phyloP scores from a whole-genome alignment of 805 yeast genomes.

The Cyberlindnera amylophila region DNA sequence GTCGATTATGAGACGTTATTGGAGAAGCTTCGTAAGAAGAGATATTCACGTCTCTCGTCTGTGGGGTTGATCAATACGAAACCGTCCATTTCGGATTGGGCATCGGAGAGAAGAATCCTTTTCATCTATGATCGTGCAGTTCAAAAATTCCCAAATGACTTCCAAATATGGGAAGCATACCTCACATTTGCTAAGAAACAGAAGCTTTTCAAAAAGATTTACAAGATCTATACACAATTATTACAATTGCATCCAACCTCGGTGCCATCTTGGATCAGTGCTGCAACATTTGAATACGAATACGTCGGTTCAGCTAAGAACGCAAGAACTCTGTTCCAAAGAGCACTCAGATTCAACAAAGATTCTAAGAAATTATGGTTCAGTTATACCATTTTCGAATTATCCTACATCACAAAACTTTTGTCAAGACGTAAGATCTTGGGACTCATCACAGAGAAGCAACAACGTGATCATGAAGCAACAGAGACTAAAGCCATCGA shows the following conservation, averaged over 20 bases:
- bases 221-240: slow-evolving; percentile 71
- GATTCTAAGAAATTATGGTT: slow-evolving; percentile 74
- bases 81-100: slow-evolving; percentile 79
- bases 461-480: slow-evolving; percentile 49
- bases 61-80: slow-evolving; percentile 53
- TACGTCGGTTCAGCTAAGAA: slow-evolving; percentile 84
- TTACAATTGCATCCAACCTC: slow-evolving; percentile 89
- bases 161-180: slow-evolving; percentile 75
- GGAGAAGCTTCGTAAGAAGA: slow-evolving; percentile 70
- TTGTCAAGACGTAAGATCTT: slow-evolving; percentile 79
- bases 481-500: slow-evolving; percentile 29
- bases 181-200: slow-evolving; percentile 62
- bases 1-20: slow-evolving; percentile 76
- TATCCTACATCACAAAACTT: slow-evolving; percentile 78
- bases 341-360: slow-evolving; percentile 78
- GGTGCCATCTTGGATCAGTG: slow-evolving; percentile 87
- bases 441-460: slow-evolving; percentile 71
- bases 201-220: slow-evolving; percentile 68
- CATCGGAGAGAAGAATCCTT: slow-evolving; percentile 74
- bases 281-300: slow-evolving; percentile 92
- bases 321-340: slow-evolving; percentile 81
- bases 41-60: slow-evolving; percentile 58
- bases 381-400: slow-evolving; percentile 83
- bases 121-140: slow-evolving; percentile 84
- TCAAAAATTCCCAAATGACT: slow-evolving; percentile 71